Base-by-base conservation (phyloP, 495 filamentous ascomycete genomes). In the Melanomma pulvis-pyrius region DNA sequence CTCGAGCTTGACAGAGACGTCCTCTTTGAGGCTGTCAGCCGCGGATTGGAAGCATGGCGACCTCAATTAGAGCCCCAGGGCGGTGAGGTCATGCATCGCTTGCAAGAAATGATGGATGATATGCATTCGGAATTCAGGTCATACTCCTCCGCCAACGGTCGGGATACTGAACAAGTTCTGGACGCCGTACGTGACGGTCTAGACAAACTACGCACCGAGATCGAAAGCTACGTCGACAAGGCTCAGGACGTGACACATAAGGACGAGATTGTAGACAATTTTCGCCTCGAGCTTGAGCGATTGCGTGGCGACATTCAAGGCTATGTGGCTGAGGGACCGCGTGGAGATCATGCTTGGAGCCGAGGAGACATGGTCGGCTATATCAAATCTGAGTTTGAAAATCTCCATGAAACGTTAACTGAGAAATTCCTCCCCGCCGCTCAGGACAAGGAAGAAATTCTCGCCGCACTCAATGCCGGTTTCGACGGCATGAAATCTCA, bases 151-250 rank as follows among this genome's bases (percentile, higher is more conserved):
- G 87, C 88, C 26, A 90, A 85, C 69, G 90, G 88, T 47, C 81
- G 84, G 55, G 90, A 92, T 71, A 92, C 89, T 0, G 90, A 92
- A 73, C 87, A 94, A 69, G 83, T 96, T 25, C 80, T 96, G 1
- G 90, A 93, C 73, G 89, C 91, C 1, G 85, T 93, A 61, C 92
- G 90, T 72, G 92, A 96, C 74, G 91, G 91, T 2, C 83, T 96
- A 39, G 90, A 93, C 67, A 84, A 83, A 53, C 83, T 97, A 3
- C 86, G 90, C n/a, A 81, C 81, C 24, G 87, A 93, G 51, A 91
- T 96, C 59, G 91, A 94, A 76, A 79, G 76, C n/a, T 93, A 93
- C 62, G 88, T 91, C 24, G 87, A 89, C 57, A 82, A 83, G 24
- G 85, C 86, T 19, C 80, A 84, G 28, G 88, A 89, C 70, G 82